Evolutionary conservation across 2,329 filamentous ascomycete species (phyloP).

Genomic region (Trichothecium sympodiale): DNA sequence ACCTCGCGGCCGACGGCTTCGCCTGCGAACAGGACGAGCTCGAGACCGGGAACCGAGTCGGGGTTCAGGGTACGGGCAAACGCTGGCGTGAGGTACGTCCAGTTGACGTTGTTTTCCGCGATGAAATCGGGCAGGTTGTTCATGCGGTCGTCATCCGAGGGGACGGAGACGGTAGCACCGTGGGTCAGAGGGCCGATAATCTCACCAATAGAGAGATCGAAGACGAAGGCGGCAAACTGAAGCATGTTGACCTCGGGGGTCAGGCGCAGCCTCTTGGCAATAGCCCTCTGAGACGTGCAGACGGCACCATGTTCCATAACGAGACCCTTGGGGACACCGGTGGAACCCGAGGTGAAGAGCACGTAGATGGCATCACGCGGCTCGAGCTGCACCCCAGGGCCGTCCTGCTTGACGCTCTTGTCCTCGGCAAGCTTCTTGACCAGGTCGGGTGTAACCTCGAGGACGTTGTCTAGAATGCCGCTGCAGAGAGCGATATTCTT

Average conservation of each 20-base stretch:
- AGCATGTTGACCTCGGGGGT: constrained; percentile 5
- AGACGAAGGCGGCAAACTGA: constrained; percentile 4
- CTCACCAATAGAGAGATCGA: constrained; percentile 4
- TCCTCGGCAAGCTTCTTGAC: neutral
- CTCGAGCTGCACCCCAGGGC: neutral
- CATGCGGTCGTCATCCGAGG: neutral
- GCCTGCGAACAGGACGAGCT: constrained; percentile 5
- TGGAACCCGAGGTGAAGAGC: constrained; percentile 14
- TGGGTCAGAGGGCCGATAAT: constrained; percentile 1
- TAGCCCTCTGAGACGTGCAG: constrained; percentile 5
- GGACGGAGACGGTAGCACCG: constrained; percentile 1
- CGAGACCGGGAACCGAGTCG: neutral
- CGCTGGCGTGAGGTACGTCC: constrained; percentile 1
- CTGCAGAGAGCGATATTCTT: neutral
- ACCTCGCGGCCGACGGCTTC: constrained; percentile 6
- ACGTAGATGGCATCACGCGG: constrained; percentile 7
- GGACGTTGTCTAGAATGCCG: constrained; percentile 1
- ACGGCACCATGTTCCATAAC: constrained; percentile 9
- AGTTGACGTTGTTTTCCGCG: neutral
- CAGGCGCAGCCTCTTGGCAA: constrained; percentile 11
- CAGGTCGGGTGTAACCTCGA: constrained; percentile 1
- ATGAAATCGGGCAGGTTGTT: constrained; percentile 1
- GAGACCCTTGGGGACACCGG: constrained; percentile 12
- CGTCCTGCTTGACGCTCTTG: neutral
- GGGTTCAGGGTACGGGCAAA: constrained; percentile 3